Base-by-base conservation (phyloP, 2,329 filamentous ascomycete species). In the Aspergillus alliaceus region DNA sequence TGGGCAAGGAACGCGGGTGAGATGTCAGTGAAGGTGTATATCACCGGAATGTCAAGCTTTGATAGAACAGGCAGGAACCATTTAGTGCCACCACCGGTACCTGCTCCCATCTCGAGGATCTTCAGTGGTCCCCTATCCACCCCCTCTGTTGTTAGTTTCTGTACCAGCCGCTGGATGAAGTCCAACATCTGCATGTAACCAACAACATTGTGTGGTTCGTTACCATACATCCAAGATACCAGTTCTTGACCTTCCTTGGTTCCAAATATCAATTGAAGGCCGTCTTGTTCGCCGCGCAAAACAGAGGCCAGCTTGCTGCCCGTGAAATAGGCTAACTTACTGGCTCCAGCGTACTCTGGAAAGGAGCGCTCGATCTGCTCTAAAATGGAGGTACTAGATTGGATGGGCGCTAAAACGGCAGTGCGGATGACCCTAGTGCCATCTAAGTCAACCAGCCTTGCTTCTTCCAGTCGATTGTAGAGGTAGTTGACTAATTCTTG, bases 1-100 rank as follows among this genome's bases (percentile, higher is more conserved):
- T 65, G 66, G 0, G 71, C 67, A 2, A 79, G 67, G 9, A 79
- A 64, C 0, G 71, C 70, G 0, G 69, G 50, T 0, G 75, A 70
- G 1, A 79, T 60, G 47, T 79, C 77, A 1, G 71, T 77, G 54
- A 77, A 76, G 0, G 69, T 75, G 59, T 78, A 79, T 42, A 73
- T 64, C 14, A 79, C 59, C 1, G 64, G 44, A 1, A 75, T 60
- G 8, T 59, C 67, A 1, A 69, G 60, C 2, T 53, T 52, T 6
- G 63, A 61, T 0, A 79, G 61, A 0, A 64, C 29, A 0, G 64
- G 57, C 0, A 76, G 59, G 1, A 77, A 42, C 25, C 62, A 59
- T 14, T 60, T 64, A 0, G 76, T 77, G 0, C 74, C 75, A 1
- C 72, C 75, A 0, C 76, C 73, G 1, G 72, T 77, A 1, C 73